These are phyloP conservation scores for Talaromyces sp. DNA, from an alignment of 2,329 filamentous ascomycete genomes.

Conservation along the genomic window DNA sequence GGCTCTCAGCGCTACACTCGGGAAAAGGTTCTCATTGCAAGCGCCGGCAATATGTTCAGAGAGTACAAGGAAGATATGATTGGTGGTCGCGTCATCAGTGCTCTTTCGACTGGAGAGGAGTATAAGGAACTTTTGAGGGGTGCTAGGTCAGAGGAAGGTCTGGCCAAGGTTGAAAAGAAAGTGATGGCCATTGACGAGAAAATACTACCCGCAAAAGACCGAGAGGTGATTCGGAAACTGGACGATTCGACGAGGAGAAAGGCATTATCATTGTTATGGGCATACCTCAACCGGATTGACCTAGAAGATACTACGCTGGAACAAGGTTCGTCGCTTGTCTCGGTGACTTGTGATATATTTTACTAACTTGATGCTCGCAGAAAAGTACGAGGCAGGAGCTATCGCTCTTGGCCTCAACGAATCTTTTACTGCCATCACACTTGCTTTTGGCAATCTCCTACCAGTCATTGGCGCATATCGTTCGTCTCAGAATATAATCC, in stretches of 20 bases:
- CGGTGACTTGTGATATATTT: too few species aligned
- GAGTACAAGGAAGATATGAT: slow-evolving; percentile 85
- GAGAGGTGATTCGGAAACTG: slow-evolving; percentile 71
- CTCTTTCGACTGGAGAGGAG: slow-evolving; percentile 82
- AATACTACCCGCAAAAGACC: slow-evolving; percentile 68
- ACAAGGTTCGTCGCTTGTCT: slow-evolving; percentile 47
- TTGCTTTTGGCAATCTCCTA: slow-evolving; percentile 80
- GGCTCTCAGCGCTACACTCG: slow-evolving; percentile 90
- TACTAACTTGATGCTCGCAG: slow-evolving; percentile 29
- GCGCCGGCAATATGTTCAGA: slow-evolving; percentile 89
- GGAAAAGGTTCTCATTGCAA: slow-evolving; percentile 89
- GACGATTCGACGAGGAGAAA: slow-evolving; percentile 81
- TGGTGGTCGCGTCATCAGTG: slow-evolving; percentile 73
- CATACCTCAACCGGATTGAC: slow-evolving; percentile 85
- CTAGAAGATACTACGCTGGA: slow-evolving; percentile 75
- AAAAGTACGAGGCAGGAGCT: slow-evolving; percentile 87
- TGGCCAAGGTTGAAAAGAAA: slow-evolving; percentile 80
- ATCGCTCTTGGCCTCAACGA: slow-evolving; percentile 82
- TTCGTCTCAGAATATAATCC: slow-evolving; percentile 81
- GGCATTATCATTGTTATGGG: slow-evolving; percentile 86
- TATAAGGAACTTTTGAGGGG: slow-evolving; percentile 75
- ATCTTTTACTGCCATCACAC: slow-evolving; percentile 79
- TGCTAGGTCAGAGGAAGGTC: slow-evolving; percentile 73
- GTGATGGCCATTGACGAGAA: slow-evolving; percentile 61
- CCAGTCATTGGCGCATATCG: slow-evolving; percentile 81